A percentile compares a stretch with the other conserved stretches of the same genome.
phyloP scores from a whole-genome alignment of 768 basidiomycete genomes.

The Pisolithus sp. region DNA sequence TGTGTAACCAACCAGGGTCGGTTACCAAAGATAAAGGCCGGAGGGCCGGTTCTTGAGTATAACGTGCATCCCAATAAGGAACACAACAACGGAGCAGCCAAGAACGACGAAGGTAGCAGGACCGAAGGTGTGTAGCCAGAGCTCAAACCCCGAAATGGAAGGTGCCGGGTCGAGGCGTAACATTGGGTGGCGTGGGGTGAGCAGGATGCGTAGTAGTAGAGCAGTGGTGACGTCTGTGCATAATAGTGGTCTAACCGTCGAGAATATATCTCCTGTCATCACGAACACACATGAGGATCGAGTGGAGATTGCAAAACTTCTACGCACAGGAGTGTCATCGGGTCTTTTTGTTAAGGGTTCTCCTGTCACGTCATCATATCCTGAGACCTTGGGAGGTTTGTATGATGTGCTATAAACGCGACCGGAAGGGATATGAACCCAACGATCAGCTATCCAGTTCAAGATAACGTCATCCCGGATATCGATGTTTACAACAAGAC shows the following conservation, averaged over 20 bases:
- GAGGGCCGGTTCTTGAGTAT: too few relatives aligned
- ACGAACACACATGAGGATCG: slow-evolving; percentile 6
- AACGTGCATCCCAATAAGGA: too few relatives aligned
- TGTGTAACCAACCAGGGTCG: too few relatives aligned
- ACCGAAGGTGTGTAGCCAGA: too few relatives aligned
- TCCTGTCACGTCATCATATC: slow-evolving; percentile 79
- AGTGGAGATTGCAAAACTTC: background rate
- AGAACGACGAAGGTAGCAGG: too few relatives aligned
- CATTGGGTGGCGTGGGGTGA: slow-evolving; percentile 35
- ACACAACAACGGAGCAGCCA: too few relatives aligned
- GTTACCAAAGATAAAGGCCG: too few relatives aligned
- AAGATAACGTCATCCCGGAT: slow-evolving; percentile 80
- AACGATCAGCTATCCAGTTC: slow-evolving; percentile 76
- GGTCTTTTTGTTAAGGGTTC: slow-evolving; percentile 75
- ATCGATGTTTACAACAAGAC: slow-evolving; percentile 75
- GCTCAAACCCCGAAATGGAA: too few relatives aligned
- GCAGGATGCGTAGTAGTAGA: slow-evolving; percentile 56
- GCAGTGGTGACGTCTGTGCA: slow-evolving; percentile 67
- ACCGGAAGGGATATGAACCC: slow-evolving; percentile 80
- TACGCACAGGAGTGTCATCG: slow-evolving; percentile 78
- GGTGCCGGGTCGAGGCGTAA: too few relatives aligned
- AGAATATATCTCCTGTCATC: slow-evolving; percentile 61
- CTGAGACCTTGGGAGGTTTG: slow-evolving; percentile 72
- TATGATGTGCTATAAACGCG: slow-evolving; percentile 84
- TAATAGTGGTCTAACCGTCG: slow-evolving; percentile 75